phyloP scores from a whole-genome alignment of 148 eudicot species.

The Suaeda aralocaspica region DNA sequence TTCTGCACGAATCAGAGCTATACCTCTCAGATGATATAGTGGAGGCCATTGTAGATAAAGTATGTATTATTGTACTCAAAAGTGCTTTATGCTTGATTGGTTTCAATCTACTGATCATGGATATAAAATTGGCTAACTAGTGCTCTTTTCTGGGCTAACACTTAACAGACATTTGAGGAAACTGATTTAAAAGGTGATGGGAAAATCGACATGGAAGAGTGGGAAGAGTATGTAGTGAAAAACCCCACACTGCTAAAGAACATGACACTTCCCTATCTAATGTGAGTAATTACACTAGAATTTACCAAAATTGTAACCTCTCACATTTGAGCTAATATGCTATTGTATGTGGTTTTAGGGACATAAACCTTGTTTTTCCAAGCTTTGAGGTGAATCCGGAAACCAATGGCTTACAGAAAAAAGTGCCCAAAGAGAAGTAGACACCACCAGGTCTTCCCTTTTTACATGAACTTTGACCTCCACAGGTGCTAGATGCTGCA shows the following conservation, averaged over 20 bases:
- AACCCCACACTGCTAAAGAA: conserved; percentile 37
- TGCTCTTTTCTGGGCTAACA: conserved; percentile 3
- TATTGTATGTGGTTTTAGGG: conserved; percentile 23
- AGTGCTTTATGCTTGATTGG: not conserved
- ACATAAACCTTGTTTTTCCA: conserved; percentile 33
- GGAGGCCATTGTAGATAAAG: conserved; percentile 37
- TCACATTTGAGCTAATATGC: not conserved
- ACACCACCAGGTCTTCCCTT: not conserved
- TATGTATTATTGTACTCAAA: conserved; percentile 9
- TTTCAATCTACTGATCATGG: not conserved
- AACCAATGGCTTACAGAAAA: conserved; percentile 13
- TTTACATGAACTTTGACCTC: not conserved
- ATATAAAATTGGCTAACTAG: not conserved
- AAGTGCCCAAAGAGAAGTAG: not conserved
- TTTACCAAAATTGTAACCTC: not conserved
- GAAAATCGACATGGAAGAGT: conserved; percentile 37
- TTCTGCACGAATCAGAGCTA: conserved; percentile 35
- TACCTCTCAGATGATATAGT: conserved; percentile 34
- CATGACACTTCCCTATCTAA: conserved; percentile 39
- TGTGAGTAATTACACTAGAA: conserved; percentile 16
- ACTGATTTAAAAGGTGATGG: conserved; percentile 36
- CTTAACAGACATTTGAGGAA: conserved; percentile 35
- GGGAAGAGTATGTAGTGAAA: conserved; percentile 33
- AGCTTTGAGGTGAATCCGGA: conserved; percentile 32
- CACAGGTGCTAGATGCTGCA: not conserved